These are phyloP conservation scores for Pseudogymnoascus sp. DNA, from an alignment of 2,329 filamentous ascomycete genomes.

Conservation along the genomic window DNA sequence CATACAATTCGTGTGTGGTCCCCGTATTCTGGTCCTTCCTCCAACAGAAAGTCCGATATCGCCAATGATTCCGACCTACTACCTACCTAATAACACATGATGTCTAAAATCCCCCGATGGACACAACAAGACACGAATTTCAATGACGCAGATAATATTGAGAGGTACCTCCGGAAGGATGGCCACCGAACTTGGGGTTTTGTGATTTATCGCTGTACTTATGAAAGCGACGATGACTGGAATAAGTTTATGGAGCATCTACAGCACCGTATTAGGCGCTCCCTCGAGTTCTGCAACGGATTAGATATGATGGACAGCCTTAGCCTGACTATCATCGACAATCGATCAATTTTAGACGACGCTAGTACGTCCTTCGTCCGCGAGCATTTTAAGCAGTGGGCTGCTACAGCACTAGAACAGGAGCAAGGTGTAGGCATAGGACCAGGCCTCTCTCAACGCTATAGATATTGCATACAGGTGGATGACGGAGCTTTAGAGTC, in stretches of 20 bases:
- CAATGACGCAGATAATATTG: not conserved
- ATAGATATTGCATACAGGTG: not conserved
- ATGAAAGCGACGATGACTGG: not conserved
- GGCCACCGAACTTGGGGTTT: not conserved
- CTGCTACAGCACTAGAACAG: not conserved
- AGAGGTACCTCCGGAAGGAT: not conserved
- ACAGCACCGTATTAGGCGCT: not conserved
- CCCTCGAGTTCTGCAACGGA: not conserved
- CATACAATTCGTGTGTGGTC: too few relatives aligned
- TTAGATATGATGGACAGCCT: not conserved
- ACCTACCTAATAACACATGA: not conserved
- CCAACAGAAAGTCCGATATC: too few relatives aligned
- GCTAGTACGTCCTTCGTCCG: not conserved
- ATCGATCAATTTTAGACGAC: not conserved
- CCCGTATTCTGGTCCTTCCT: too few relatives aligned
- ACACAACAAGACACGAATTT: too few relatives aligned
- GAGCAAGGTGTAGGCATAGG: not conserved
- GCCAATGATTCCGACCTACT: too few relatives aligned
- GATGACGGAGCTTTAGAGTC: not conserved
- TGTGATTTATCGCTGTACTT: not conserved
- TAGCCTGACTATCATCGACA: not conserved
- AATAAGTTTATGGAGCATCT: not conserved
- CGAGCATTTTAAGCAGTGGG: not conserved
- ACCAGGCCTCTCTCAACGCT: not conserved
- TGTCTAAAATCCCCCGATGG: too few relatives aligned